Percentiles rank a stretch among this genome's conserved stretches.
These are phyloP conservation scores for Scopulariopsis brevicaulis DNA, from an alignment of 2,329 filamentous ascomycete species.

Conservation along the genomic window DNA sequence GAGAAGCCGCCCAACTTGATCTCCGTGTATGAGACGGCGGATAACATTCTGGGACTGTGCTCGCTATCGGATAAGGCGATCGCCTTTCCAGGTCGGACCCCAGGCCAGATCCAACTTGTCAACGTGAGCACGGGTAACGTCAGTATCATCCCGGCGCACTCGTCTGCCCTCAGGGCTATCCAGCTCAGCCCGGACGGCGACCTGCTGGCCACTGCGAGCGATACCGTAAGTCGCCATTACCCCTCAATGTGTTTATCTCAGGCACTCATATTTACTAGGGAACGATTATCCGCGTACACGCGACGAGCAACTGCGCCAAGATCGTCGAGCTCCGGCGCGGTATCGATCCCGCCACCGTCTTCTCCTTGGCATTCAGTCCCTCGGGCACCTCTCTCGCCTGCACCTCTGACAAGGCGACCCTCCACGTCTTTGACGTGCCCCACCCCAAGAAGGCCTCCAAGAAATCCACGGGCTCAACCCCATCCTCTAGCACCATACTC, in stretches of 20 bases:
- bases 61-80: constrained; percentile 63
- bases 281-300: constrained; percentile 79
- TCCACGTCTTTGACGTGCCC: constrained; percentile 87
- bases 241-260: not conserved
- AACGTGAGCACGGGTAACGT: constrained; percentile 69
- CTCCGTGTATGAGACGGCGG: constrained; percentile 71
- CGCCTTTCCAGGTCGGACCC: constrained; percentile 77
- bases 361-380: constrained; percentile 79
- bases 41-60: constrained; percentile 74
- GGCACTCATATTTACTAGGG: constrained; percentile 29
- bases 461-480: constrained; percentile 9
- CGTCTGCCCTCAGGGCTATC: constrained; percentile 65
- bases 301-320: constrained; percentile 67
- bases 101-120: constrained; percentile 82
- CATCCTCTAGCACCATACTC: constrained; percentile 18
- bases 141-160: constrained; percentile 88
- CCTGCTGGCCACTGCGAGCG: constrained; percentile 79
- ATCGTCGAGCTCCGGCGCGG: constrained; percentile 79
- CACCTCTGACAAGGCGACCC: constrained; percentile 91
- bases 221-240: constrained; percentile 33
- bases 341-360: constrained; percentile 78
- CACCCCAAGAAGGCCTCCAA: constrained; percentile 30
- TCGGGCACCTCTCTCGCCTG: constrained; percentile 71
- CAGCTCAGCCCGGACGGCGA: constrained; percentile 70
- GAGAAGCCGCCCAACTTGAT: constrained; percentile 59